phyloP scores from a whole-genome alignment of 495 filamentous ascomycete species.

The Pseudomonodictys pantanalensis region DNA sequence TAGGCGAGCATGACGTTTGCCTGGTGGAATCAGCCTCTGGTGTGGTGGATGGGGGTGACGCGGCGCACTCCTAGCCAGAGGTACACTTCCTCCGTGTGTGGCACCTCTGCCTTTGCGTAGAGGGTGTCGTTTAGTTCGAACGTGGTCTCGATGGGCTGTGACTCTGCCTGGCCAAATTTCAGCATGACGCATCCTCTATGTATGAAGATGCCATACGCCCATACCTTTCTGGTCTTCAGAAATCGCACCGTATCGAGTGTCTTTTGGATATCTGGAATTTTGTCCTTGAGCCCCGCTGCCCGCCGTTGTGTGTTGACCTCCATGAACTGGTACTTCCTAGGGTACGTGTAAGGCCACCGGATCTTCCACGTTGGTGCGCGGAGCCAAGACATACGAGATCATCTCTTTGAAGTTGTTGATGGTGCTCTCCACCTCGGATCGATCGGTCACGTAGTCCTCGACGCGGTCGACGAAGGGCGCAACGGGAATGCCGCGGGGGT shows the following conservation, averaged over 20 bases:
- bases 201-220: conserved; percentile 1
- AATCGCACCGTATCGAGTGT: conserved; percentile 93
- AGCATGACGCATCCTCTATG: background rate
- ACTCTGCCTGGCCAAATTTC: conserved; percentile 35
- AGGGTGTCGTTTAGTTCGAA: conserved; percentile 97
- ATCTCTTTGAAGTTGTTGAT: conserved; percentile 96
- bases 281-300: conserved; percentile 80
- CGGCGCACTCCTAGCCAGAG: conserved; percentile 80
- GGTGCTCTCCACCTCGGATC: conserved; percentile 83
- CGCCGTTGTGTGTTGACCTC: conserved; percentile 85
- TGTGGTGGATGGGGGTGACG: background rate
- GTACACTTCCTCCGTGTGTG: conserved; percentile 87
- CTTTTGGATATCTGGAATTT: conserved; percentile 96
- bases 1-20: conserved; percentile 98
- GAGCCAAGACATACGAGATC: conserved; percentile 62
- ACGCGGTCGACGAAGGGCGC: conserved; percentile 97
- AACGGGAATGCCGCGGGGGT: conserved; percentile 88
- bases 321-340: conserved; percentile 98
- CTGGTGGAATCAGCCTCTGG: conserved; percentile 39
- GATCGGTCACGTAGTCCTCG: conserved; percentile 84
- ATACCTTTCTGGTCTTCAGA: conserved; percentile 64
- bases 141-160: conserved; percentile 76
- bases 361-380: too few relatives aligned
- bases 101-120: conserved; percentile 80
- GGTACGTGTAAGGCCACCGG: background rate